Percentiles rank a stretch among this genome's conserved stretches.
These are phyloP conservation scores for Xylariaceae sp. DNA, from an alignment of 2,329 filamentous ascomycete genomes.

Conservation along the genomic window DNA sequence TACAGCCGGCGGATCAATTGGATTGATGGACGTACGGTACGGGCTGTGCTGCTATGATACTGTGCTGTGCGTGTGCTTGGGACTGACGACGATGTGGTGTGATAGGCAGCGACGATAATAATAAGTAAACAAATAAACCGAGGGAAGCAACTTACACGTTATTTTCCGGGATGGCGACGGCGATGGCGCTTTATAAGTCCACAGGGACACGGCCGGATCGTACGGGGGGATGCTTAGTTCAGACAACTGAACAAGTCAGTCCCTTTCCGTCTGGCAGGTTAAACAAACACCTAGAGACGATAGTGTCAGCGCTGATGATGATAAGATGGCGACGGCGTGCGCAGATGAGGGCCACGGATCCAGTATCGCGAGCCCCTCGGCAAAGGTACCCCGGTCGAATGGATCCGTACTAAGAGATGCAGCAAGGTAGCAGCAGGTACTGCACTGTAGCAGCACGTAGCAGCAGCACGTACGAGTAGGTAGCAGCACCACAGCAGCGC, in stretches of 20 bases:
- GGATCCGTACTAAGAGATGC: background rate
- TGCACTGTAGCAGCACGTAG: background rate
- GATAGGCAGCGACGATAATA: background rate
- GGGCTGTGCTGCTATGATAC: background rate
- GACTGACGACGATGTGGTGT: background rate
- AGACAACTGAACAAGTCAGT: background rate
- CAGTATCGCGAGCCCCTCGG: conserved; percentile 4
- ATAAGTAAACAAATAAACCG: background rate
- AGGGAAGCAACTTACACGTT: background rate
- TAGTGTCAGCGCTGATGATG: conserved; percentile 8
- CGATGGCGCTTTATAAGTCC: background rate
- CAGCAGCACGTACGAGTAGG: background rate
- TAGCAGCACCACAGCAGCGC: too few relatives aligned
- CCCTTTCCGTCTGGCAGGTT: background rate
- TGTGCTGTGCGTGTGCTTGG: background rate
- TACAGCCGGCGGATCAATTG: background rate
- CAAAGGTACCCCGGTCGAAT: conserved; percentile 2
- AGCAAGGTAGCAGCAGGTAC: background rate
- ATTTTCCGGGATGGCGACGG: background rate
- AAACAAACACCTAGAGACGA: background rate
- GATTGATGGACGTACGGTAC: background rate
- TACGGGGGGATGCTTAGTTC: background rate
- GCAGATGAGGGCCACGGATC: background rate
- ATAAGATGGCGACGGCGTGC: conserved; percentile 15
- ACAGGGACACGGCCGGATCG: background rate